Base-by-base conservation (phyloP, 805 yeast species). In the Maudiozyma turicensis region DNA sequence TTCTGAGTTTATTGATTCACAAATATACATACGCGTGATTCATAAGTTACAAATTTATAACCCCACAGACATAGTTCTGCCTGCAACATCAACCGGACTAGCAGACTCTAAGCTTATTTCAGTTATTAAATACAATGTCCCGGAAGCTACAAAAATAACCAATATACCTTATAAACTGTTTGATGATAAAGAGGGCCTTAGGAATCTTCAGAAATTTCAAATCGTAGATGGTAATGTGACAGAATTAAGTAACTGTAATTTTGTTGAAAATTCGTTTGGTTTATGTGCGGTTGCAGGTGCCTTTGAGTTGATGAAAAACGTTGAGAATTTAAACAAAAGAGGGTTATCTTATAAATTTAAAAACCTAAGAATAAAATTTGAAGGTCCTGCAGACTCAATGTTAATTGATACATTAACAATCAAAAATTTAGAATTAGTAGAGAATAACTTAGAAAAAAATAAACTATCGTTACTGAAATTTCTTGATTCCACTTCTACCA, bases 21-120 rank as follows among this genome's bases (percentile, higher is more conserved):
- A 70, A 52, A 73, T 76, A 0, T 73, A 64, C 48, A 72, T 73
- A 2, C 58, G 77, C 43, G 71, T 76, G 0, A 56, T 75, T 8
- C 73, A 75, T 50, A 70, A 70, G 49, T 46, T 73, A 0, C 65
- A 64, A 15, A 58, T 72, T 1, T 60, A 58, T 43, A 55, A 59
- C 9, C 72, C 72, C 0, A 54, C 67, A 3, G 72, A 68, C 32
- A 60, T 73, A 5, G 48, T 72, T 8, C 45, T 73, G 6, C 72
- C 77, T 2, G 48, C 45, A 9, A 49, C 58, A 3, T 64, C 65
- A 6, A 14, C 63, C 1, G 33, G 49, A 0, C 71, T 71, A 0
- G 42, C 40, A 3, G 53, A 51, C 13, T 61, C 69, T 2, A 72
- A 65, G 51, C 48, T 74, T 40, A 57, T 67, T 3, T 59, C 68